Evolutionary conservation across 176 grass and related monocot species (phyloP), one percentile per base, ranked within the genome.

Genomic region (Aegilops longissima): DNA sequence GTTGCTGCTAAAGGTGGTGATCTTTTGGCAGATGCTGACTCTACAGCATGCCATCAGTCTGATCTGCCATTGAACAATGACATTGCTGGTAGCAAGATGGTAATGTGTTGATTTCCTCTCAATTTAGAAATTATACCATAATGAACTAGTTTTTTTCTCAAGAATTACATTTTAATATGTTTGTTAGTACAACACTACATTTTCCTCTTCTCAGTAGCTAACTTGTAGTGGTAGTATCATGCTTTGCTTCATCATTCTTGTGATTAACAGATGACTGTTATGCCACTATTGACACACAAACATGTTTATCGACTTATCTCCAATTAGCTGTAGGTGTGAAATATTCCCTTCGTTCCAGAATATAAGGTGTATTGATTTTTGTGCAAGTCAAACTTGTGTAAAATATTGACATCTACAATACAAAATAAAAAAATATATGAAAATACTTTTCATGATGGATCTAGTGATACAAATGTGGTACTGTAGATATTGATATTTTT

Each of bases 11-110:
- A 92, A 85, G 93, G 89, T 73, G 92, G 89, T 90, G 95, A 98
- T 91, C 89, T 98, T 83, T 85, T 91, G 72, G 92, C 93, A 66
- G 97, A 98, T 90, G 94, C 90, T 91, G 97, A 98, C 61, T 98
- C 97, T 77, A 70, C 93, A 72, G 87, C 90, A 73, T 86, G 90
- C 76, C 88, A 73, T 92, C 92, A 93, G 64, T 92, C 88, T 82
- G 84, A 89, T 82, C 85, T 91, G 66, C 85, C 91, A 72, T 58
- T 76, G 71, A 93, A 90, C 70, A 88, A 80, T 86, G 88, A 97
- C 78, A 88, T 85, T 85, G 61, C 80, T 61, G 83, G 88, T 39
- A 84, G 73, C 62, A 91, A 92, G 87, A 71, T 80, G 84, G 93
- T 95, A 89, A 54, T 82, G 14, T 76, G 49, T 65, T 39, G 16